A percentile compares a stretch with the other conserved stretches of the same genome.
These are phyloP conservation scores for Aleurites moluccanus DNA, from an alignment of 441 rosid genomes.

Conservation along the genomic window DNA sequence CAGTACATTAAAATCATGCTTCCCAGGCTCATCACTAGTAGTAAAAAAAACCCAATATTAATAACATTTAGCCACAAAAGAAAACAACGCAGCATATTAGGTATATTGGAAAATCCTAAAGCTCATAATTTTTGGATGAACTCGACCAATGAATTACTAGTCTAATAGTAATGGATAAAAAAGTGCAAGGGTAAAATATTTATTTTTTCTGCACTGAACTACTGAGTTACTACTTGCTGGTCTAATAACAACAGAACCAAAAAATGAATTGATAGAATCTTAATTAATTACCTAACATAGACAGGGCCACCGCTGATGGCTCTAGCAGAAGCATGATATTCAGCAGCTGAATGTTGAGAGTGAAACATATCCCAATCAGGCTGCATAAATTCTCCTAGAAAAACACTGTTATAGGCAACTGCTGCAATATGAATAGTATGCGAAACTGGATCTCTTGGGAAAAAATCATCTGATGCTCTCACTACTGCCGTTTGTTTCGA, in stretches of 20 bases:
- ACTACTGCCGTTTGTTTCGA: conserved; percentile 86
- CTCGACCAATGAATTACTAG: too few relatives aligned
- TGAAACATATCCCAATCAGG: conserved; percentile 99
- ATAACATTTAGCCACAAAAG: neutral
- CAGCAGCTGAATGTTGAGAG: conserved; percentile 81
- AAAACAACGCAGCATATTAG: too few relatives aligned
- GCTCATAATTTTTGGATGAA: too few relatives aligned
- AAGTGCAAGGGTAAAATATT: too few relatives aligned
- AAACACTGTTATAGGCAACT: conserved; percentile 81
- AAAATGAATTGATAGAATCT: neutral
- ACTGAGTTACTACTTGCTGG: too few relatives aligned
- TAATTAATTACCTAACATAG: conserved; percentile 62
- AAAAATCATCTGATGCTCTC: conserved; percentile 95
- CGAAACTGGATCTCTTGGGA: conserved; percentile 81
- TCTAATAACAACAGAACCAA: neutral
- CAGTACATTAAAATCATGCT: conserved; percentile 73
- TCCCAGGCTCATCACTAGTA: conserved; percentile 80
- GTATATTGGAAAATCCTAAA: too few relatives aligned
- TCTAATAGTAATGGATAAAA: too few relatives aligned
- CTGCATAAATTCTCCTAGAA: conserved; percentile 86
- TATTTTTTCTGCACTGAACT: too few relatives aligned
- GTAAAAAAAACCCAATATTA: neutral
- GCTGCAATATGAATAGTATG: conserved; percentile 93
- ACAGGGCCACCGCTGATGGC: conserved; percentile 92
- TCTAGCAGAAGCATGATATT: conserved; percentile 88